Conservation (phyloP, 306 rosid genomes). For the Vigna unguiculata region DNA sequence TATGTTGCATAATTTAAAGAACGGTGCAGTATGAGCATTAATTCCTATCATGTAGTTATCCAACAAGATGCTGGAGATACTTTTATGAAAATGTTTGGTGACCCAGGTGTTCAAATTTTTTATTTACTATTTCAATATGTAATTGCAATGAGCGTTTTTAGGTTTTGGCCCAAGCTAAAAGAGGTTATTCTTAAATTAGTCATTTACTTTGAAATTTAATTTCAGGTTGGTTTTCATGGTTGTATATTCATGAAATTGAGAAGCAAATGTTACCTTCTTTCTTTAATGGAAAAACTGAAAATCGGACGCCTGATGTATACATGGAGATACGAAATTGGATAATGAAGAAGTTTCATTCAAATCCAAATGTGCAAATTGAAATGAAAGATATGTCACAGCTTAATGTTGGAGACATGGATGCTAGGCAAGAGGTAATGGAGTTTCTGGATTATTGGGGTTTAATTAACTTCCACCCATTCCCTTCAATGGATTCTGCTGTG, state of each 20-base stretch:
- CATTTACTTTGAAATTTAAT: conserved; percentile 37
- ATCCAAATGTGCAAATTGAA: conserved; percentile 65
- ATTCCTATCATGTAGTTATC: conserved; percentile 1
- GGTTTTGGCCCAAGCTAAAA: conserved; percentile 2
- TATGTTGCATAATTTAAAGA: conserved; percentile 17
- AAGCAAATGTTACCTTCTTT: conserved; percentile 74
- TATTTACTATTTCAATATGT: conserved; percentile 19
- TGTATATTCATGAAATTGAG: conserved; percentile 71
- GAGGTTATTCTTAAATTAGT: conserved; percentile 23
- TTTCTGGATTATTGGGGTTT: conserved; percentile 95
- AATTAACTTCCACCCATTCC: conserved; percentile 89
- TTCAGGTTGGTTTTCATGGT: conserved; percentile 97
- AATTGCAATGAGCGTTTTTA: background rate
- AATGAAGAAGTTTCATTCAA: conserved; percentile 69
- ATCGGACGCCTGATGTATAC: conserved; percentile 70
- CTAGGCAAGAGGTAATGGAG: conserved; percentile 86
- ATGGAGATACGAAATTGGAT: conserved; percentile 84
- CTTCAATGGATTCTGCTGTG: conserved; percentile 55
- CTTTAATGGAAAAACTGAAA: conserved; percentile 69
- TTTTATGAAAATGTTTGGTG: conserved; percentile 19
- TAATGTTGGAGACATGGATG: conserved; percentile 71
- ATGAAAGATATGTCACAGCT: conserved; percentile 79
- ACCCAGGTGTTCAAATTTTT: conserved; percentile 12
- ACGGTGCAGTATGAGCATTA: background rate
- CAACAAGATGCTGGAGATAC: background rate